phyloP scores from a whole-genome alignment of 352 stramenopile genomes.

The Phytophthora litchii region DNA sequence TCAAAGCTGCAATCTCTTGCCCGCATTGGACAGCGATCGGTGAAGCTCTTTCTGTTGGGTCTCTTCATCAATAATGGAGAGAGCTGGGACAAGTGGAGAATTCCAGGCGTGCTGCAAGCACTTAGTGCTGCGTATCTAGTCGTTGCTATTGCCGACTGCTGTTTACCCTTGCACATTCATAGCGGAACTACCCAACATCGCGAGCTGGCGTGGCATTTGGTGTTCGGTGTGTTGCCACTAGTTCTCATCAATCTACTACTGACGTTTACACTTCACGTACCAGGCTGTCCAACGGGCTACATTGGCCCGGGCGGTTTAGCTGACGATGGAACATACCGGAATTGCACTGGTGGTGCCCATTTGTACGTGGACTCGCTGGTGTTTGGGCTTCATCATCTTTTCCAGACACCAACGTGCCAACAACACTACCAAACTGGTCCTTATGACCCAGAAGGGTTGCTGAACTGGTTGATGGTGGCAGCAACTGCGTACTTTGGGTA shows the following conservation, averaged over 20 bases:
- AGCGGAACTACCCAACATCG: not conserved
- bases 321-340: slow-evolving; percentile 44
- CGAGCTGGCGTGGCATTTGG: slow-evolving; percentile 19
- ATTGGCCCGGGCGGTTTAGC: slow-evolving; percentile 65
- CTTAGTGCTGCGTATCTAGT: slow-evolving; percentile 57
- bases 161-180: slow-evolving; percentile 3
- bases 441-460: slow-evolving; percentile 79
- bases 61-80: slow-evolving; percentile 75
- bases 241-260: slow-evolving; percentile 55
- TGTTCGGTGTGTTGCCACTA: slow-evolving; percentile 42
- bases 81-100: slow-evolving; percentile 61
- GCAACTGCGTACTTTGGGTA: slow-evolving; percentile 72
- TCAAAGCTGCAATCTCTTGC: slow-evolving; percentile 3
- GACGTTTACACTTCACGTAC: slow-evolving; percentile 58
- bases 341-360: slow-evolving; percentile 85
- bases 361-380: slow-evolving; percentile 67
- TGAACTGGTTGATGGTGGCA: slow-evolving; percentile 80
- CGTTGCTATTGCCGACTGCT: slow-evolving; percentile 25
- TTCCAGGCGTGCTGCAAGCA: slow-evolving; percentile 80
- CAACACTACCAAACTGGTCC: slow-evolving; percentile 56
- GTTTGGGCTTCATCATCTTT: slow-evolving; percentile 69
- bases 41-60: slow-evolving; percentile 67
- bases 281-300: slow-evolving; percentile 77
- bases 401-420: slow-evolving; percentile 66
- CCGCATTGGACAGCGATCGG: slow-evolving; percentile 28